These are phyloP conservation scores for Chlamydomonas sp. DNA, from an alignment of 139 green algal species.

Conservation along the genomic window DNA sequence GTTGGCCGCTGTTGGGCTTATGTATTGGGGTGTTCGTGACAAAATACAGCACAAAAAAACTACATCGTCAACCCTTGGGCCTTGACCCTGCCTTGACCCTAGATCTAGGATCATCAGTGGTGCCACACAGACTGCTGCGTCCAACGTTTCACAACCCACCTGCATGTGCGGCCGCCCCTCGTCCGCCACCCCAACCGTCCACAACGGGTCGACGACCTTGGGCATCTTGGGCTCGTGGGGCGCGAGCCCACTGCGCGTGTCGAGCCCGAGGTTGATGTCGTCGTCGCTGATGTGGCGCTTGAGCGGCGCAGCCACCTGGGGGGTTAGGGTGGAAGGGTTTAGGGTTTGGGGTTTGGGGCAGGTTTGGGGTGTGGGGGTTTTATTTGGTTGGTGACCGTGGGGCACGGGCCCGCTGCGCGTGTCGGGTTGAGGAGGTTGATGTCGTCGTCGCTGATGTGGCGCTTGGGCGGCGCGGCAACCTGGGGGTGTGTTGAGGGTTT, in stretches of 20 bases:
- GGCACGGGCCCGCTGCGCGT: conserved; percentile 27
- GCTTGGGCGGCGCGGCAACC: neutral
- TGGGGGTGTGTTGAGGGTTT: neutral
- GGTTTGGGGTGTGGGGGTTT: neutral
- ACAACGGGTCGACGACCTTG: conserved; percentile 28
- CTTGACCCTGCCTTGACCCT: too few species aligned
- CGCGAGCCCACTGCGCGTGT: conserved; percentile 30
- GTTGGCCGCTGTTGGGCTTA: too few species aligned
- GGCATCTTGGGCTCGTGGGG: conserved; percentile 25
- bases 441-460: conserved; percentile 30
- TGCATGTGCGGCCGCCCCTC: conserved; percentile 25
- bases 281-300: conserved; percentile 23
- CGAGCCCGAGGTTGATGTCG: conserved; percentile 45
- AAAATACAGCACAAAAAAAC: too few species aligned
- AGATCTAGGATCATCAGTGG: too few species aligned
- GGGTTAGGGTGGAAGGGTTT: neutral
- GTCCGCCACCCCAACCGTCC: conserved; percentile 19
- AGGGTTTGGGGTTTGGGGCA: neutral
- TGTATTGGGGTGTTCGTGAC: too few species aligned
- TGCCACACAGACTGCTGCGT: too few species aligned
- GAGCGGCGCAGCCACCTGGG: neutral
- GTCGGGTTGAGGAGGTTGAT: conserved; percentile 41
- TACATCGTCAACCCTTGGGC: too few species aligned
- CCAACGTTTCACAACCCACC: conserved; percentile 14
- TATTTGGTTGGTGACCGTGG: conserved; percentile 15